These are phyloP conservation scores for Penicillium ucsense DNA, from an alignment of 495 filamentous ascomycete species.

Conservation along the genomic window DNA sequence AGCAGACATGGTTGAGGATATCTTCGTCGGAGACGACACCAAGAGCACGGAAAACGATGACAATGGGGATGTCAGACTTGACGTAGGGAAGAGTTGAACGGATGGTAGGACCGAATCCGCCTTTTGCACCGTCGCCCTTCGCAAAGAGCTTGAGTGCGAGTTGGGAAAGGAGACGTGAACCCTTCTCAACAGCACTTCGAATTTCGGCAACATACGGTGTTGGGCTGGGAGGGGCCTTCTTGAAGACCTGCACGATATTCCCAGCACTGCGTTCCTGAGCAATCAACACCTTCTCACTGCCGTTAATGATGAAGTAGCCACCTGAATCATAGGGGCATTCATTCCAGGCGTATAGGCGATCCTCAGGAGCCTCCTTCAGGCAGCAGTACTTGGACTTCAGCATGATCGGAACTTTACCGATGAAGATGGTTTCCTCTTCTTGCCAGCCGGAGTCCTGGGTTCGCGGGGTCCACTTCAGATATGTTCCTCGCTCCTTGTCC, in stretches of 20 bases:
- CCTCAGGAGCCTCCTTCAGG: constrained; percentile 67
- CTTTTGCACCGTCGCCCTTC: constrained; percentile 68
- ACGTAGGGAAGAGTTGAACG: constrained; percentile 86
- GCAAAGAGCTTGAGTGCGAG: constrained; percentile 79
- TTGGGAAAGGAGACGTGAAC: constrained; percentile 83
- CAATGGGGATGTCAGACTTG: constrained; percentile 86
- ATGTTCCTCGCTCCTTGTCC: constrained; percentile 33
- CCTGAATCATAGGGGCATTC: constrained; percentile 98
- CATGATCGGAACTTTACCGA: constrained; percentile 96
- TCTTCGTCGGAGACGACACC: constrained; percentile 97
- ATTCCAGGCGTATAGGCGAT: constrained; percentile 73
- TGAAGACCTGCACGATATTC: constrained; percentile 98
- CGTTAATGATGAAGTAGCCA: constrained; percentile 98
- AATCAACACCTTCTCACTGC: constrained; percentile 98
- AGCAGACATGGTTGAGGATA: constrained; percentile 94
- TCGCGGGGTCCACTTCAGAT: constrained; percentile 42
- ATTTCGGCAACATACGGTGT: constrained; percentile 94
- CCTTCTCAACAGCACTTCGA: constrained; percentile 91
- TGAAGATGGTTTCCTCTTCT: constrained; percentile 62
- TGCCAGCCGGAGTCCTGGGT: constrained; percentile 50
- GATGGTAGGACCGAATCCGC: constrained; percentile 76
- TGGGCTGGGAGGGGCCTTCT: constrained; percentile 79
- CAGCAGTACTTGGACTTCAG: constrained; percentile 91
- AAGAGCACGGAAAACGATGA: constrained; percentile 87
- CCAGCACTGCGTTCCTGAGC: constrained; percentile 95